Evolutionary conservation across 768 basidiomycete genomes (phyloP).

Genomic region (Kwoniella sp.): DNA sequence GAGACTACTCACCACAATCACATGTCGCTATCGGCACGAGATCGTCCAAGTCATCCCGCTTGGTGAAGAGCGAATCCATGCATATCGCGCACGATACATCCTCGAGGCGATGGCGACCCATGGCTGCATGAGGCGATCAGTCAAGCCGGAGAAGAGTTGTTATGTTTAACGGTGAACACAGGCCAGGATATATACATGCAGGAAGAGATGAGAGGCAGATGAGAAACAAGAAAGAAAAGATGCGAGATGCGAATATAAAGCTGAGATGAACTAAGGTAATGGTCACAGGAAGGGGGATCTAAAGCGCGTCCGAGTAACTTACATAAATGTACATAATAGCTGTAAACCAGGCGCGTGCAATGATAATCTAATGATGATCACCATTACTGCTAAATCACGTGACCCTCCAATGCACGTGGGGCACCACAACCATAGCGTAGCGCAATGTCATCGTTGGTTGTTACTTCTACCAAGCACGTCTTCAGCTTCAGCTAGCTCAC

Average conservation of each 20-base stretch:
- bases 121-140: conserved; percentile 2
- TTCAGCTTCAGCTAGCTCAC: background rate
- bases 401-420: no score
- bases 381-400: background rate
- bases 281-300: no score
- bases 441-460: no score
- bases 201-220: background rate
- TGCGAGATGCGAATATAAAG: no score
- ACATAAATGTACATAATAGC: no score
- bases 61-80: conserved; percentile 39
- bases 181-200: no score
- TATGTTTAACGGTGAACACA: no score
- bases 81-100: conserved; percentile 44
- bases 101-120: conserved; percentile 27
- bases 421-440: no score
- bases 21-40: conserved; percentile 31
- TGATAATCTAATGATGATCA: no score
- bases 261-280: background rate
- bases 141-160: no score
- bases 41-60: conserved; percentile 41
- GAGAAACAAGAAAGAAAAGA: no score
- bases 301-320: background rate
- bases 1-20: conserved; percentile 43
- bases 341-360: background rate
- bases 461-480: background rate